phyloP scores from a whole-genome alignment of 306 rosid genomes.

The Dryas octopetala region DNA sequence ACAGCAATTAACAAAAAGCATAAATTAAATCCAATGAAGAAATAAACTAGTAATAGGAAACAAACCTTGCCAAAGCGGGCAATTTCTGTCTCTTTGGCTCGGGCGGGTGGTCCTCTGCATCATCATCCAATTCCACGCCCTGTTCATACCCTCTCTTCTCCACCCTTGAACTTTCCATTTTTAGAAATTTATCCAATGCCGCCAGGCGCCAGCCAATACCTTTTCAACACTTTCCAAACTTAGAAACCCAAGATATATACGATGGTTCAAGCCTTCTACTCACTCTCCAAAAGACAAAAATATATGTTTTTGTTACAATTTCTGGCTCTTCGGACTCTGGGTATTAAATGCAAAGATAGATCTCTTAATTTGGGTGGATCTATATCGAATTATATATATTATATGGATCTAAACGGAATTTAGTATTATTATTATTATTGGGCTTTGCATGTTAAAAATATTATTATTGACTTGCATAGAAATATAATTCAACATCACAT shows the following conservation, averaged over 20 bases:
- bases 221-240: constrained; percentile 30
- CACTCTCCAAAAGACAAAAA: not conserved
- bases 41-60: not conserved
- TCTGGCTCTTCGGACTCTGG: too few species aligned
- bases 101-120: constrained; percentile 29
- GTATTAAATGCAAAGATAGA: too few species aligned
- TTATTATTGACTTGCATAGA: too few species aligned
- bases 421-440: too few species aligned
- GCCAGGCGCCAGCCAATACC: constrained; percentile 24
- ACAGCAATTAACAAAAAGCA: not conserved
- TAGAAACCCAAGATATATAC: constrained; percentile 34
- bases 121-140: constrained; percentile 33
- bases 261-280: not conserved
- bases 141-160: constrained; percentile 68
- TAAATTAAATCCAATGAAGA: constrained; percentile 1
- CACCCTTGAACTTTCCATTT: constrained; percentile 65
- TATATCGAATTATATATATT: too few species aligned
- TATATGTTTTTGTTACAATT: not conserved
- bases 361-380: too few species aligned
- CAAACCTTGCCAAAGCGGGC: constrained; percentile 80
- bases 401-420: too few species aligned
- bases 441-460: too few species aligned
- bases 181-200: constrained; percentile 49
- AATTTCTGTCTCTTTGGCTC: constrained; percentile 62
- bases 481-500: too few species aligned